Evolutionary conservation across 2,329 filamentous ascomycete species (phyloP).

Genomic region (Mollisiaceae sp.): DNA sequence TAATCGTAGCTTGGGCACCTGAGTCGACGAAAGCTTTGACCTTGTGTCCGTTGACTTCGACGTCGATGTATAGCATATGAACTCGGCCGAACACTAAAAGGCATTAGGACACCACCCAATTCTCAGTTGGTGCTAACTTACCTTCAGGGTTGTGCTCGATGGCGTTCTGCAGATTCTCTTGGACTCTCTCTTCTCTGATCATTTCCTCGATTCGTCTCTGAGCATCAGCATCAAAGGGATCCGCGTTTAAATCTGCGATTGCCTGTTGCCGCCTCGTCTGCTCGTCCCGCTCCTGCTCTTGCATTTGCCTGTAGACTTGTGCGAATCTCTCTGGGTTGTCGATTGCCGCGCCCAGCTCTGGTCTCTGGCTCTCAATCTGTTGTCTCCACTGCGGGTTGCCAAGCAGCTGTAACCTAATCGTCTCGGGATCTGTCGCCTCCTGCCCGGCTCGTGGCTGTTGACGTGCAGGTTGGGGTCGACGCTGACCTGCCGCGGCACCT

Average conservation of each 20-base stretch:
- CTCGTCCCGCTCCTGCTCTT: constrained; percentile 72
- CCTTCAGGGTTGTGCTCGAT: constrained; percentile 98
- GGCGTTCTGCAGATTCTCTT: constrained; percentile 94
- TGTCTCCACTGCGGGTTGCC: constrained; percentile 75
- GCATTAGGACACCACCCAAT: neutral
- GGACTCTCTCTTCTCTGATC: constrained; percentile 91
- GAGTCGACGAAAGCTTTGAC: constrained; percentile 98
- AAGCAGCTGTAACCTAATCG: constrained; percentile 80
- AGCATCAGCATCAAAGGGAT: constrained; percentile 92
- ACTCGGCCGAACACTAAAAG: constrained; percentile 85
- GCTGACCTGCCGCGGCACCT: constrained; percentile 50
- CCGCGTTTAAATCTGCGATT: constrained; percentile 85
- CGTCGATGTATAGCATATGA: constrained; percentile 94
- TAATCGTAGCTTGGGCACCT: constrained; percentile 96
- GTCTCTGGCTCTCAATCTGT: constrained; percentile 73
- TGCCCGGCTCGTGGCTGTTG: constrained; percentile 42
- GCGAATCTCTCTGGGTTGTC: constrained; percentile 80
- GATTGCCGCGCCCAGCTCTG: constrained; percentile 76
- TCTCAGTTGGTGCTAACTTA: constrained; percentile 48
- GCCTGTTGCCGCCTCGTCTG: constrained; percentile 80
- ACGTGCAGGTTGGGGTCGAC: constrained; percentile 42
- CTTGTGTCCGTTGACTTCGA: constrained; percentile 89
- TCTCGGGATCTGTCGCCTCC: constrained; percentile 71
- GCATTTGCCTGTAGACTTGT: constrained; percentile 70
- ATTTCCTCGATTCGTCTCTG: constrained; percentile 95